These are phyloP conservation scores for Aphanomyces astaci DNA, from an alignment of 352 stramenopile genomes.

Conservation along the genomic window DNA sequence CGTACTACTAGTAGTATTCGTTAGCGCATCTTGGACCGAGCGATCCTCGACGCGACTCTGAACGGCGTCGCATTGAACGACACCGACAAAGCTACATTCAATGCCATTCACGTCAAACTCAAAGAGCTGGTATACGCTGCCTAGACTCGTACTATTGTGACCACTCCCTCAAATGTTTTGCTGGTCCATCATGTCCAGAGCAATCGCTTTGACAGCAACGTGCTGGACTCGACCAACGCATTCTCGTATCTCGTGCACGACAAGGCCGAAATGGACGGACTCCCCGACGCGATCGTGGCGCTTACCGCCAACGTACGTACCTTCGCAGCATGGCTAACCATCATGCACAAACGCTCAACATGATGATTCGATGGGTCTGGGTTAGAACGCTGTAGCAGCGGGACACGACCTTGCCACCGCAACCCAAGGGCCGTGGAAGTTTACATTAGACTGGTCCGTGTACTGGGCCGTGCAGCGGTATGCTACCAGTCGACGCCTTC, in stretches of 20 bases:
- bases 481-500: slow-evolving; percentile 79
- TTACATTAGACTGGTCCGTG: slow-evolving; percentile 92
- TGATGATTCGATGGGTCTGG: slow-evolving; percentile 19
- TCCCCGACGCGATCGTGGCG: slow-evolving; percentile 87
- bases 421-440: slow-evolving; percentile 86
- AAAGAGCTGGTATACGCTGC: slow-evolving; percentile 72
- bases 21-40: slow-evolving; percentile 87
- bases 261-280: slow-evolving; percentile 76
- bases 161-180: too few species aligned
- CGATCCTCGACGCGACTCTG: slow-evolving; percentile 81
- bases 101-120: slow-evolving; percentile 91
- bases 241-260: slow-evolving; percentile 87
- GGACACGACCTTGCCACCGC: slow-evolving; percentile 57
- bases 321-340: slow-evolving; percentile 22
- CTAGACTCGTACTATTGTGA: neutral
- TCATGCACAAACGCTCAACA: neutral
- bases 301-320: slow-evolving; percentile 78
- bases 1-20: too few species aligned
- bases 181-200: slow-evolving; percentile 43
- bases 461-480: slow-evolving; percentile 96
- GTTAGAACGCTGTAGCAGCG: slow-evolving; percentile 25
- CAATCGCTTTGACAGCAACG: slow-evolving; percentile 95
- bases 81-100: slow-evolving; percentile 89
- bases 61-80: slow-evolving; percentile 91
- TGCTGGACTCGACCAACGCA: slow-evolving; percentile 95